Percentiles rank a stretch among this genome's conserved stretches.
phyloP scores from a whole-genome alignment of 148 eudicot genomes.

The Gaultheria prostrata region DNA sequence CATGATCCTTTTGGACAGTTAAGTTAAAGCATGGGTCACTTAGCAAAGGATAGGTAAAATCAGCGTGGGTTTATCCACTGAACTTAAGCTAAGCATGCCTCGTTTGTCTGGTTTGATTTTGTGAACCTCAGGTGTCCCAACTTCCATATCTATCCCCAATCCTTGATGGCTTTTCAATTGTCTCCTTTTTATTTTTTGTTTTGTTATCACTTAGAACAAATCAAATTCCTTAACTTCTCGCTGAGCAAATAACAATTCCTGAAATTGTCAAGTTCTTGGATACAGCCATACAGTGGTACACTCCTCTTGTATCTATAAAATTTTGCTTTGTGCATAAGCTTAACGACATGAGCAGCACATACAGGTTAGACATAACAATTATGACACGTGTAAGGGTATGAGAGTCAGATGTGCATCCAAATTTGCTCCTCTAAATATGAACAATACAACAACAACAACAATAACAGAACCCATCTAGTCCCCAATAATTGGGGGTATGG shows the following conservation, averaged over 20 bases:
- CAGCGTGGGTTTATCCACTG: neutral
- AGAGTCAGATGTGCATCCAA: too few species aligned
- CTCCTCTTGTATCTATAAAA: neutral
- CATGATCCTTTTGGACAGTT: neutral
- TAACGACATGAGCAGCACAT: neutral
- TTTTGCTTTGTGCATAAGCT: neutral
- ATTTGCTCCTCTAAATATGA: too few species aligned
- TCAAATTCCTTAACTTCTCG: too few species aligned
- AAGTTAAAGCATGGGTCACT: neutral
- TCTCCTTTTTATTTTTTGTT: neutral
- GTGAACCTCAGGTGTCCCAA: neutral
- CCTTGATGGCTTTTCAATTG: neutral
- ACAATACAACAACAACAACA: too few species aligned
- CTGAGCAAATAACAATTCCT: neutral
- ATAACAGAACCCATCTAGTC: too few species aligned
- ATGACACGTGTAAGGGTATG: neutral
- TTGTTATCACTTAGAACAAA: too few species aligned
- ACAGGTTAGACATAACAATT: neutral
- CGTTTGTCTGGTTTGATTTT: neutral
- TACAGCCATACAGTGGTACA: neutral
- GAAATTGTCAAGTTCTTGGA: neutral
- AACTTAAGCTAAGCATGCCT: neutral
- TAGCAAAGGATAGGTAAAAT: neutral
- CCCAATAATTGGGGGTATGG: too few species aligned
- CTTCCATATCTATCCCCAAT: neutral